Base-by-base conservation (phyloP, 768 basidiomycete genomes). In the Solioccasus polychromus region DNA sequence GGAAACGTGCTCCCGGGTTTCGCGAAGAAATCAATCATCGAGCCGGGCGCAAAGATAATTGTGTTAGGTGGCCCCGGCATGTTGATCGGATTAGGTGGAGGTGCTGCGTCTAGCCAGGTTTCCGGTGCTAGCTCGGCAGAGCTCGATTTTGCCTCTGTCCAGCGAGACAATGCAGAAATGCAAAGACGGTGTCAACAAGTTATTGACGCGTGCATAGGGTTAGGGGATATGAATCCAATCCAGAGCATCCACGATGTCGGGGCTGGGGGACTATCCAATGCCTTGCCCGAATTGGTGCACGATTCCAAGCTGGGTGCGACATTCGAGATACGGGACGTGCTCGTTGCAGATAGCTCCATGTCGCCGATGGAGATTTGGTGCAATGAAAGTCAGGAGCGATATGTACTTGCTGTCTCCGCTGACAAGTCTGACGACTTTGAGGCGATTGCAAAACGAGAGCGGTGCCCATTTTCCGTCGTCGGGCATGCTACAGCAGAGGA, bases 291-390 rank as follows among this genome's bases (percentile, higher is more conserved):
- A 66, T 72, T 99, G 35, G 96, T 99, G 2, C 95, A 98, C 61
- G 95, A 98, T 67, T 88, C 93, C 2, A 79, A 77, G n/a, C 75
- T 96, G 5, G 96, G 96, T 8, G 96, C 91, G 1, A 74, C 63
- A 4, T 93, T 98, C 60, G 96, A 99, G 70, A 94, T 99, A 54
- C 75, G 95, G 18, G 89, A 97, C 57, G 84, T 99, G 7, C 76
- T 91, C 20, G 83, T 96, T 31, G 95, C 92, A 23, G 96, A 98
- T 63, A 75, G 78, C 19, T 86, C 88, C 30, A 91, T 99, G 90
- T 93, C 91, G 4, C 96, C 96, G 0, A 97, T 99, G 95, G 95
- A 98, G 70, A 97, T 98, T 39, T 99, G 96, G 96, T 98, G 96
- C 63, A 99, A 99, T 68, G 96, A 99, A 69, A 88, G 85, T 53